A percentile compares a stretch with the other conserved stretches of the same genome.
These are phyloP conservation scores for Phoma herbarum DNA, from an alignment of 2,329 filamentous ascomycete species.

Conservation along the genomic window DNA sequence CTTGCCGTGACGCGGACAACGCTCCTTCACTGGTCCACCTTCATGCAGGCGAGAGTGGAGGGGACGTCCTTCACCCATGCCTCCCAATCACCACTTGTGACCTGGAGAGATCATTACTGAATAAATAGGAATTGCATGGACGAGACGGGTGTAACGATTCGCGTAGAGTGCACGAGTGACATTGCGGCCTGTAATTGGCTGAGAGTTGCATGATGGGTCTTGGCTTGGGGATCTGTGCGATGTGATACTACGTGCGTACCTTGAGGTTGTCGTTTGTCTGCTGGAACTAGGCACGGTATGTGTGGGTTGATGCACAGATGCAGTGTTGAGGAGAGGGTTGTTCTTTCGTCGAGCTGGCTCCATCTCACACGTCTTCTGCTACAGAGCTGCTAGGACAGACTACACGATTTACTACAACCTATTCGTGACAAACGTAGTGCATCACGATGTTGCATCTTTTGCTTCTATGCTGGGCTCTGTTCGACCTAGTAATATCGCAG, in stretches of 20 bases:
- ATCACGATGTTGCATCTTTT: not conserved
- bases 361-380: not conserved
- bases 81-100: not conserved
- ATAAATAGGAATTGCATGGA: not conserved
- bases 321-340: not conserved
- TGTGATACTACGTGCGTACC: not conserved
- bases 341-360: not conserved
- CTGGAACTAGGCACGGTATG: not conserved
- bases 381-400: not conserved
- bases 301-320: not conserved
- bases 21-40: not conserved
- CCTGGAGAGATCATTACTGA: not conserved
- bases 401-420: not conserved
- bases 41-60: not conserved
- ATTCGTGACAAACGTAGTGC: not conserved
- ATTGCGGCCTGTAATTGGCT: not conserved
- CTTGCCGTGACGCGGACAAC: not conserved
- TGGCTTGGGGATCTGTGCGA: not conserved
- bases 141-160: slow-evolving; percentile 2
- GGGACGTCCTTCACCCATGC: slow-evolving; percentile 6
- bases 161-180: not conserved
- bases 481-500: not conserved
- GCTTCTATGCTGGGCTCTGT: not conserved
- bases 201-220: not conserved
- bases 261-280: not conserved